These are phyloP conservation scores for Penicillium sp. DNA, from an alignment of 2,329 filamentous ascomycete species.

Conservation along the genomic window DNA sequence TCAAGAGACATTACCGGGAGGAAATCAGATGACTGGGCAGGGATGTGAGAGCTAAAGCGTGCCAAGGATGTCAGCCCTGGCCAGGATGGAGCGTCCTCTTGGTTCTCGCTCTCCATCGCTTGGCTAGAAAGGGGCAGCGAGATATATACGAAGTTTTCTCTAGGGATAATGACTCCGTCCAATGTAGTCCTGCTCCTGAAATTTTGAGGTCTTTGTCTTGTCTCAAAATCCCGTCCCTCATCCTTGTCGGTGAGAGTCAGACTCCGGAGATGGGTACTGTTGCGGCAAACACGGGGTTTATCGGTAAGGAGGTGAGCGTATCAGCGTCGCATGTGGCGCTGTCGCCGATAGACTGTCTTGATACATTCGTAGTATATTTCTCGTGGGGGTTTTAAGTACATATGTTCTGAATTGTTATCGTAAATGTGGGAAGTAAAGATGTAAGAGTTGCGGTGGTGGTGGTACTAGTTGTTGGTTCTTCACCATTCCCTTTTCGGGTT, in stretches of 20 bases:
- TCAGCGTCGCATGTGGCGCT: conserved; percentile 9
- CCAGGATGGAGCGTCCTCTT: background rate
- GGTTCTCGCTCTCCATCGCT: background rate
- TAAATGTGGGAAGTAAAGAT: too few species aligned
- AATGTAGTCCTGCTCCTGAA: background rate
- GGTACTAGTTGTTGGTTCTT: too few species aligned
- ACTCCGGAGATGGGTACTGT: conserved; percentile 11
- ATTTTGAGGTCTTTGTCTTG: background rate
- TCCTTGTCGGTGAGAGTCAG: conserved; percentile 1
- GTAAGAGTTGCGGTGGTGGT: too few species aligned
- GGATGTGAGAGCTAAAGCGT: conserved; percentile 1
- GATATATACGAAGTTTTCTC: background rate
- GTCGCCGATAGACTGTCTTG: background rate
- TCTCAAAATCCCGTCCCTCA: background rate
- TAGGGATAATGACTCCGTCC: background rate
- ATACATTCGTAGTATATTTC: background rate
- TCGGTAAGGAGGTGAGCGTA: conserved; percentile 16
- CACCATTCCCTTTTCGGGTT: too few species aligned
- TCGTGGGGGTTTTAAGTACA: background rate
- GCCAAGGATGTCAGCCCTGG: conserved; percentile 12
- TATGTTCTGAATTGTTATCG: background rate
- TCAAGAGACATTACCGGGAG: background rate
- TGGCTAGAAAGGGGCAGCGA: background rate
- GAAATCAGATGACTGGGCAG: conserved; percentile 18
- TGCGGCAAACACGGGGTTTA: conserved; percentile 8